phyloP scores from a whole-genome alignment of 2,329 filamentous ascomycete genomes.

The Monilinia laxa region DNA sequence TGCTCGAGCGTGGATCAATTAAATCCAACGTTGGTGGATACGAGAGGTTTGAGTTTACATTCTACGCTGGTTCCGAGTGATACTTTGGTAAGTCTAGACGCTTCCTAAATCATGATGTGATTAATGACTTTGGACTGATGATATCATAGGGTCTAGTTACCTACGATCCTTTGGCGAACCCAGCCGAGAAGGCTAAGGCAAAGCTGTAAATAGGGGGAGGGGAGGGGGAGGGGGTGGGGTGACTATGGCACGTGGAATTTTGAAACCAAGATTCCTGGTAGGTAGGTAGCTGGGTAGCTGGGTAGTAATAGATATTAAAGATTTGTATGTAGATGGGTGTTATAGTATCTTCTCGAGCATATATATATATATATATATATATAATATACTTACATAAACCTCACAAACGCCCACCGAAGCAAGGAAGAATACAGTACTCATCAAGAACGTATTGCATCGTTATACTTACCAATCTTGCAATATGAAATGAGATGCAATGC shows the following conservation, averaged over 20 bases:
- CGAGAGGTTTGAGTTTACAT: conserved; percentile 65
- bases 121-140: conserved; percentile 20
- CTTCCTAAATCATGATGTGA: not conserved
- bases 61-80: conserved; percentile 59
- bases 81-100: conserved; percentile 46
- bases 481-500: too few relatives aligned
- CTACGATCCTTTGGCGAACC: conserved; percentile 51
- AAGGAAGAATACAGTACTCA: not conserved
- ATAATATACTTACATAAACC: too few relatives aligned
- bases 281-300: too few relatives aligned
- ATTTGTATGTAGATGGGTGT: not conserved
- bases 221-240: too few relatives aligned
- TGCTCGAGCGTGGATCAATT: conserved; percentile 72
- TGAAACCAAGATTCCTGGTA: not conserved
- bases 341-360: too few relatives aligned
- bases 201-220: conserved; percentile 43
- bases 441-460: too few relatives aligned
- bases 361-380: not conserved
- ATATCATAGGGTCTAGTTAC: conserved; percentile 32
- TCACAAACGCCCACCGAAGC: not conserved
- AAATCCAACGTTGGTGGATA: conserved; percentile 77
- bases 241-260: not conserved
- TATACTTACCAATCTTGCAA: too few relatives aligned
- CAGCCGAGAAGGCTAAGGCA: conserved; percentile 51
- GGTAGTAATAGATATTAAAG: not conserved